These are phyloP conservation scores for Arabis alpina DNA, from an alignment of 345 rosid genomes.

Conservation along the genomic window DNA sequence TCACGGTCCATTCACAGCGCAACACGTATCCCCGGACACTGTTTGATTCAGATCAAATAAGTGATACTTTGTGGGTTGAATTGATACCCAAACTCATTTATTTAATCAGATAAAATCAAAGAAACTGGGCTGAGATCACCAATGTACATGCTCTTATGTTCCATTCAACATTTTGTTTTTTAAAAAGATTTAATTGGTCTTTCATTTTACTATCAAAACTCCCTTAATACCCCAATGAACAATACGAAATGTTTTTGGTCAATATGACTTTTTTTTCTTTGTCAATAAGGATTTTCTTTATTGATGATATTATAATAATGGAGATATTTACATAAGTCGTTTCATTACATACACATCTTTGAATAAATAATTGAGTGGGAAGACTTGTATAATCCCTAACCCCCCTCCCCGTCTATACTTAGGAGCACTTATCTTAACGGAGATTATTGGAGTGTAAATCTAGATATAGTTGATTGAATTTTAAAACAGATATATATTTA, in stretches of 20 bases:
- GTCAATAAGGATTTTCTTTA: slow-evolving; percentile 13
- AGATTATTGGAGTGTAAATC: neutral
- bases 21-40: no score
- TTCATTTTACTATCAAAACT: slow-evolving; percentile 13
- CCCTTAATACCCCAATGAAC: neutral
- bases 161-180: neutral
- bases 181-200: neutral
- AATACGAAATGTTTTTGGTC: neutral
- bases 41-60: no score
- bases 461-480: neutral
- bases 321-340: neutral
- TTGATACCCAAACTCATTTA: no score
- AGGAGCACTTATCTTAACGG: neutral
- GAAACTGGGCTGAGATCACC: no score
- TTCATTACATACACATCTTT: slow-evolving; percentile 8
- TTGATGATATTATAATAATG: neutral
- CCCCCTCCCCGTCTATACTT: neutral
- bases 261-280: neutral
- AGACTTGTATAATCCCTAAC: neutral
- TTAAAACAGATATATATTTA: neutral
- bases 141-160: slow-evolving; percentile 1
- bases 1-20: no score
- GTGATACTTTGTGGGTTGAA: no score
- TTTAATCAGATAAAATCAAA: no score
- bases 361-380: neutral